These are phyloP conservation scores for Geotrichum citri-aurantii DNA, from an alignment of 1,139 yeast species.

Conservation along the genomic window DNA sequence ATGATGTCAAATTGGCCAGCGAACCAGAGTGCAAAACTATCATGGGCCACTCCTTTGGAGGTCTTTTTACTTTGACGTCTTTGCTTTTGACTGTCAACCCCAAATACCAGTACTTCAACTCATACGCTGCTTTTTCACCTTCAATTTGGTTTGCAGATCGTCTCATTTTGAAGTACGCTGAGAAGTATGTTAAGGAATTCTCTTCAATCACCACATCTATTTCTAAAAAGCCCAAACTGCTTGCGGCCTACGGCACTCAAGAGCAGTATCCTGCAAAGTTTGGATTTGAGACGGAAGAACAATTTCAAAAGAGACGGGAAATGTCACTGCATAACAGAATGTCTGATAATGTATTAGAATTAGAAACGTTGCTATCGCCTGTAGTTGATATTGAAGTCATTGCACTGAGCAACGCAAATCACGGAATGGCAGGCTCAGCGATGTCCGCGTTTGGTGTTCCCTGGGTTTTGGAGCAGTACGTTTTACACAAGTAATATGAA, in stretches of 20 bases:
- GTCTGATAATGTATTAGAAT: slow-evolving; percentile 11
- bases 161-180: slow-evolving; percentile 1
- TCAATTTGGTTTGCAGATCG: slow-evolving; percentile 12
- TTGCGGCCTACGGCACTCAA: slow-evolving; percentile 11
- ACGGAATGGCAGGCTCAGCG: slow-evolving; percentile 9
- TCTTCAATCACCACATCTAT: not conserved
- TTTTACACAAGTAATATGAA: not conserved
- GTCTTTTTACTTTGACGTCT: slow-evolving; percentile 5
- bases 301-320: slow-evolving; percentile 5
- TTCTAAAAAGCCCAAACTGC: not conserved
- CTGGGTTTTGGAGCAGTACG: slow-evolving; percentile 8
- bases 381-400: slow-evolving; percentile 1
- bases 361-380: slow-evolving; percentile 4
- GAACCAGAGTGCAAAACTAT: not conserved
- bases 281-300: slow-evolving; percentile 4
- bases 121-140: slow-evolving; percentile 12
- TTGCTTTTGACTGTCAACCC: not conserved
- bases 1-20: not conserved
- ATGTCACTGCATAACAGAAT: slow-evolving; percentile 13
- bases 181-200: not conserved
- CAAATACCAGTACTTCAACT: slow-evolving; percentile 1
- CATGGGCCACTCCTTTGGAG: slow-evolving; percentile 15
- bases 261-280: slow-evolving; percentile 12
- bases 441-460: slow-evolving; percentile 11
- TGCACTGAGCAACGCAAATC: slow-evolving; percentile 11